These are phyloP conservation scores for Solanum pennellii DNA, from an alignment of 257 asterid genomes.

Conservation along the genomic window DNA sequence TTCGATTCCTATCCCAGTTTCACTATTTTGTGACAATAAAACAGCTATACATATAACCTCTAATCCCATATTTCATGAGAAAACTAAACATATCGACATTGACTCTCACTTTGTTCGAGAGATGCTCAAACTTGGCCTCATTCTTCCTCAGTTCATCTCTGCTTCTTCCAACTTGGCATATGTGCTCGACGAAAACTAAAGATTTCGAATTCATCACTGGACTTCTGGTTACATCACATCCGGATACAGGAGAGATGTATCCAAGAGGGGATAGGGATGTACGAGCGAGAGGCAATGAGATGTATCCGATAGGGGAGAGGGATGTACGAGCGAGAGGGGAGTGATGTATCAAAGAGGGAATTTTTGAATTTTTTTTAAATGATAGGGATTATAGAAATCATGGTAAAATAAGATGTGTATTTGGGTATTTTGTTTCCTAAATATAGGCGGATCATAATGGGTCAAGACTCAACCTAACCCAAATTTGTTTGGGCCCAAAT, in stretches of 20 bases:
- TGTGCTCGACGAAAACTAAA: not conserved
- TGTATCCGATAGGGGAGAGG: too few species aligned
- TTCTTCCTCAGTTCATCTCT: not conserved
- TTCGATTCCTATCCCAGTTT: not conserved
- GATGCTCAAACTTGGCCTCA: not conserved
- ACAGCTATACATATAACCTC: not conserved
- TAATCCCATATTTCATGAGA: not conserved
- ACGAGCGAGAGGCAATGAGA: too few species aligned
- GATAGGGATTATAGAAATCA: not conserved
- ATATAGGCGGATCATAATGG: not conserved
- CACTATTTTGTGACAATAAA: not conserved
- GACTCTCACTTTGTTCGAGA: not conserved
- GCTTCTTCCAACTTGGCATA: not conserved
- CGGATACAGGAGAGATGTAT: not conserved
- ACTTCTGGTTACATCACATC: not conserved
- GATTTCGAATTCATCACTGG: not conserved
- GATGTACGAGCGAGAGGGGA: too few species aligned
- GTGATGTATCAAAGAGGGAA: too few species aligned
- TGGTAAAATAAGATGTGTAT: not conserved
- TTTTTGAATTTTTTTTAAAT: too few species aligned
- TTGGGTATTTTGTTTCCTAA: not conserved
- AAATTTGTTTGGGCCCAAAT: too few species aligned
- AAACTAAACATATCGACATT: not conserved
- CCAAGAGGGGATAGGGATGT: too few species aligned
- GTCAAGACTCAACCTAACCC: not conserved